These are phyloP conservation scores for Collybiopsis confluens DNA, from an alignment of 768 basidiomycete species.

Conservation along the genomic window DNA sequence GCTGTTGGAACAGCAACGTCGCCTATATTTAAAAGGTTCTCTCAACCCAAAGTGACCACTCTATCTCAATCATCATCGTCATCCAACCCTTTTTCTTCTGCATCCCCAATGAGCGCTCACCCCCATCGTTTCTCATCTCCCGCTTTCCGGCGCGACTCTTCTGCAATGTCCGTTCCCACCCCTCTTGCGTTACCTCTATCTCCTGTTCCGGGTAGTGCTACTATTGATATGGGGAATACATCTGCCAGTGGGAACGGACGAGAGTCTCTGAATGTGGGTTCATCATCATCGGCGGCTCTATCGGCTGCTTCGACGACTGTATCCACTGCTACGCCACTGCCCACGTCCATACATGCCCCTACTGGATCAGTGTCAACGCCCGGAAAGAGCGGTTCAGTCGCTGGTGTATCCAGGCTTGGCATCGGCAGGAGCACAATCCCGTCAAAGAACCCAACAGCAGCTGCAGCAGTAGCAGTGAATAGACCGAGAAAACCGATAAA, in stretches of 20 bases:
- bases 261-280: too few species aligned
- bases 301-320: neutral
- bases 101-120: neutral
- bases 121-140: constrained; percentile 3
- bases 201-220: constrained; percentile 1
- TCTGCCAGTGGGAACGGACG: too few species aligned
- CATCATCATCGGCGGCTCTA: neutral
- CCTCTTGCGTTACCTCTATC: neutral
- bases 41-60: neutral
- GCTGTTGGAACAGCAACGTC: neutral
- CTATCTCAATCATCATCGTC: neutral
- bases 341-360: too few species aligned
- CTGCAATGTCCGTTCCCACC: constrained; percentile 1
- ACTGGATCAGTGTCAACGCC: too few species aligned
- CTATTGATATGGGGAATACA: too few species aligned
- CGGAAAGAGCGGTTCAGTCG: too few species aligned
- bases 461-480: neutral
- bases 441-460: too few species aligned
- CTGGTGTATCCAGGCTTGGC: too few species aligned
- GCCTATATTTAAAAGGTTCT: constrained; percentile 3
- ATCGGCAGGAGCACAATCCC: too few species aligned
- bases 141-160: constrained; percentile 3
- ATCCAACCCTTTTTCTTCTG: neutral
- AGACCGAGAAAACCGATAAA: neutral
- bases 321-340: too few species aligned